These are phyloP conservation scores for Penicillium pancosmium DNA, from an alignment of 495 filamentous ascomycete genomes.

Conservation along the genomic window DNA sequence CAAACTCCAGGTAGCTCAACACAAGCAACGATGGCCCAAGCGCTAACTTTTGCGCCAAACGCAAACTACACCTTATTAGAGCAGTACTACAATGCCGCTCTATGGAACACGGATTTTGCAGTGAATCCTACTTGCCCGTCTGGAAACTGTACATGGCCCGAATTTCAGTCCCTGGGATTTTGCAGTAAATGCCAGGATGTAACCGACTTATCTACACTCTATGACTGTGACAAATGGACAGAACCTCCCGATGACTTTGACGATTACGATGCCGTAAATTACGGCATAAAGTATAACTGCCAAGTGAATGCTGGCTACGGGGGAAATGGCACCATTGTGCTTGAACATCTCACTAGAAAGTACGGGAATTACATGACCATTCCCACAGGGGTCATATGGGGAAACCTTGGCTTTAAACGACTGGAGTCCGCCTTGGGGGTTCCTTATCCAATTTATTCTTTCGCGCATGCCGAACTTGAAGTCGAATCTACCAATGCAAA, in stretches of 20 bases:
- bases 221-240: neutral
- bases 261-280: too few species aligned
- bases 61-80: neutral
- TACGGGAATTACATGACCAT: too few species aligned
- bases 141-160: conserved; percentile 12
- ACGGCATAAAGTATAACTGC: too few species aligned
- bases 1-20: neutral
- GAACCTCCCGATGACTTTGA: neutral
- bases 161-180: conserved; percentile 4
- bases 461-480: conserved; percentile 5
- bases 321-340: too few species aligned
- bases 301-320: too few species aligned
- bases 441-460: neutral
- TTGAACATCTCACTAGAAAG: too few species aligned
- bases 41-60: neutral
- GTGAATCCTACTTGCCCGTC: conserved; percentile 11
- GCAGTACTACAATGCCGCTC: neutral
- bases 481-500: neutral
- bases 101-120: neutral
- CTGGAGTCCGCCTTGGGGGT: neutral
- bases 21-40: neutral
- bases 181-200: conserved; percentile 16
- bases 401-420: neutral
- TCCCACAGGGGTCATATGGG: neutral
- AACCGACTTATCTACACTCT: neutral